A percentile compares a stretch with the other conserved stretches of the same genome.
phyloP scores from a whole-genome alignment of 176 grass and related monocot species.

The Elymus sibiricus region DNA sequence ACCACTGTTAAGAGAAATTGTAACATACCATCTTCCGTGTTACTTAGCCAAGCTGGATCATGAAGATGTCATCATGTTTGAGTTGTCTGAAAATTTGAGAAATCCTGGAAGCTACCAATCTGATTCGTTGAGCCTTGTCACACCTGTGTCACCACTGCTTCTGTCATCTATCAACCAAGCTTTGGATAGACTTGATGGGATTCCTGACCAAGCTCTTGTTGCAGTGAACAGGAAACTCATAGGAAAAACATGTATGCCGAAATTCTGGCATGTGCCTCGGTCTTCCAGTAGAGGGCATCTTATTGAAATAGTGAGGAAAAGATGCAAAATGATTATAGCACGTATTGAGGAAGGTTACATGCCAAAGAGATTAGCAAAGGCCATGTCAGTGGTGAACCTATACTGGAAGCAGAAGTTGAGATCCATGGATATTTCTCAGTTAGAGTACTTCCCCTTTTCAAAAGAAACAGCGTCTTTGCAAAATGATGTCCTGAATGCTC shows the following conservation, averaged over 20 bases:
- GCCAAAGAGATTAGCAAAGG: constrained; percentile 37
- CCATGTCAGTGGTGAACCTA: constrained; percentile 29
- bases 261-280: background rate
- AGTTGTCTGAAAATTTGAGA: background rate
- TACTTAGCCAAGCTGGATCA: constrained; percentile 7
- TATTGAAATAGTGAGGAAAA: background rate
- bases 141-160: constrained; percentile 6
- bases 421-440: constrained; percentile 21
- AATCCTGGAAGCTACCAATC: constrained; percentile 11
- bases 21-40: constrained; percentile 3
- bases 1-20: constrained; percentile 8
- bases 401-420: constrained; percentile 5
- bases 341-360: constrained; percentile 26
- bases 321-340: constrained; percentile 11
- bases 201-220: constrained; percentile 23
- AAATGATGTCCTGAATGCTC: constrained; percentile 37
- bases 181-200: constrained; percentile 1
- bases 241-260: constrained; percentile 7
- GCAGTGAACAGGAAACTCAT: constrained; percentile 16
- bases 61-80: background rate
- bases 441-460: constrained; percentile 33
- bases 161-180: constrained; percentile 16
- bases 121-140: background rate
- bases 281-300: background rate
- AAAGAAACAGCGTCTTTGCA: constrained; percentile 19